Evolutionary conservation across 768 basidiomycete species (phyloP), one percentile per base, ranked within the genome.

Genomic region (Strobilomyces echinocephalus): DNA sequence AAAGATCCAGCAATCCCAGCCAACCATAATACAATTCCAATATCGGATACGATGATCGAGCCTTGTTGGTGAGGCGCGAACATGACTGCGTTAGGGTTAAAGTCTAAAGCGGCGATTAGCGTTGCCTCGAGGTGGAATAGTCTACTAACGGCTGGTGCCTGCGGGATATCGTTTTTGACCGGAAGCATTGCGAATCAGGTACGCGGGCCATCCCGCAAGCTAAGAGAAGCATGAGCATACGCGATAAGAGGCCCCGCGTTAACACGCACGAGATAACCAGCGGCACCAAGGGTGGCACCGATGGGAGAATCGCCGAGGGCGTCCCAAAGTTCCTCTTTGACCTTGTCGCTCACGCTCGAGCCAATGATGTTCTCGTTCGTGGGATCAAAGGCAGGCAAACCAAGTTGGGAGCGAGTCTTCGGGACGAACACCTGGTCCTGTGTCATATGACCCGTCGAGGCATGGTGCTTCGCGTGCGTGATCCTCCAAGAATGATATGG

Each of bases 401-500:
- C 82, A 20, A 80, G 70, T 35, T 88, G 75, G 12, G 85, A 84
- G 43, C 93, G 87, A n/a, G 95, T 95, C 60, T 80, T 72, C 46
- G 95, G 95, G 4, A 98, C 93, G 62, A 91, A 97, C 54, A 97
- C 95, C 67, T 98, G 94, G 62, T 97, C 95, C 60, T 94, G 85
- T 30, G 88, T 89, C 82, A 97, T 82, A 72, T 97, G 95, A 15
- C 79, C 89, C 5, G 94, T 97, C 1, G 88, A 86, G 15, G 95
- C 95, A 70, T 99, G 95, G 72, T 99, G 95, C 70, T 93, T 91
- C 24, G 81, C 91, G 68, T 97, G 95, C 4, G 85, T 86, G 66
- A 97, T 91, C 58, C 92, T 81, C 95, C 95, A 98, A 5, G 92
- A 90, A 67, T 97, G 93, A 74, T 92, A 99, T 6, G 95, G 95